Conservation (phyloP, 2,329 filamentous ascomycete species). For the Trichoderma guizhouense region DNA sequence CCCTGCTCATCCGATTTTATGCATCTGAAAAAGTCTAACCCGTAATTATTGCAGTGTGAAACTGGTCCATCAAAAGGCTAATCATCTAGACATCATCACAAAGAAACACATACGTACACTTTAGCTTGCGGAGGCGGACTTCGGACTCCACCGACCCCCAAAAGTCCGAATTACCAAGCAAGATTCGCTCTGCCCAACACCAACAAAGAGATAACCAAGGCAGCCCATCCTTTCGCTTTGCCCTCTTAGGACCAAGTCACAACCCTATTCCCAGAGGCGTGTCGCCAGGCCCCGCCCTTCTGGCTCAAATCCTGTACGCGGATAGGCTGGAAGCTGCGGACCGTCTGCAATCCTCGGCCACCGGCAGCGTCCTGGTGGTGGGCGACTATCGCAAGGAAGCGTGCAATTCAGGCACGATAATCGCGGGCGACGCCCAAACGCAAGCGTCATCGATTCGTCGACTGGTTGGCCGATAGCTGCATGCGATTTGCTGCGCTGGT, state of each 20-base stretch:
- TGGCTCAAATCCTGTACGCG: not conserved
- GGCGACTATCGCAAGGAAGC: not conserved
- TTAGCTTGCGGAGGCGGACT: slow-evolving; percentile 17
- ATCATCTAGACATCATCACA: not conserved
- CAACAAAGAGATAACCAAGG: not conserved
- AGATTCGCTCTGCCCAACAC: slow-evolving; percentile 6
- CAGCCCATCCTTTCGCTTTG: not conserved
- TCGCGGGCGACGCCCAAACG: not conserved
- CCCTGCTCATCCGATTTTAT: not conserved
- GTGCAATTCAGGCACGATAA: not conserved
- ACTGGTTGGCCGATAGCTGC: slow-evolving; percentile 12
- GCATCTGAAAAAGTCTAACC: not conserved
- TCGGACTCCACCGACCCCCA: slow-evolving; percentile 6
- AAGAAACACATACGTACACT: not conserved
- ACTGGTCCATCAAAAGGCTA: not conserved
- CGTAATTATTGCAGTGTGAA: not conserved
- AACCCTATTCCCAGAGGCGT: not conserved
- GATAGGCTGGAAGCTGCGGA: slow-evolving; percentile 10
- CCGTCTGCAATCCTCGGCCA: not conserved
- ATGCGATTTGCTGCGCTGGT: not conserved
- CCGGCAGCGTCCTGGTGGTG: not conserved
- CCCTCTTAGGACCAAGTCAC: not conserved
- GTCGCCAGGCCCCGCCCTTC: not conserved
- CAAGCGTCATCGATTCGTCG: not conserved
- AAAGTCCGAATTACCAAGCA: slow-evolving; percentile 14